Conservation (phyloP, 441 rosid genomes). For the Populus trichocarpa region DNA sequence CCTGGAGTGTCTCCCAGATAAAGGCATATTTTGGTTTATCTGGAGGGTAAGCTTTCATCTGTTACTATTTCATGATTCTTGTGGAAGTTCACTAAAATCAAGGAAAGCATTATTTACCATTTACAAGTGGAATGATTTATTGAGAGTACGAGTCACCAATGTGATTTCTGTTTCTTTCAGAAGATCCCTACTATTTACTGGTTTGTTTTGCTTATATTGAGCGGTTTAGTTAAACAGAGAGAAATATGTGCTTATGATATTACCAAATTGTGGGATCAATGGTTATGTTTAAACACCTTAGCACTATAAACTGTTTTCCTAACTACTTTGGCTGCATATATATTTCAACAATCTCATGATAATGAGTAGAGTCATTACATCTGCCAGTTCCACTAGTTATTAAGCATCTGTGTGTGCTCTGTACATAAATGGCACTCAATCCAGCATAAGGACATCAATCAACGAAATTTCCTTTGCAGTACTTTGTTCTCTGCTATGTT, state of each 20-base stretch:
- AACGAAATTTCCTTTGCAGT: neutral
- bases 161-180: too few relatives aligned
- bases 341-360: neutral
- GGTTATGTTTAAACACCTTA: neutral
- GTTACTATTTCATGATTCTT: neutral
- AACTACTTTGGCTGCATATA: neutral
- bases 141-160: neutral
- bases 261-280: too few relatives aligned
- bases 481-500: neutral
- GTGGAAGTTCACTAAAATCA: neutral
- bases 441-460: neutral
- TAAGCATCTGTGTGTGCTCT: neutral
- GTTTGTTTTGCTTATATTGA: too few relatives aligned
- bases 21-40: conserved; percentile 94
- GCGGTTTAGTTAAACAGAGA: too few relatives aligned
- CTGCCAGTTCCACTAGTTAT: neutral
- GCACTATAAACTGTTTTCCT: neutral
- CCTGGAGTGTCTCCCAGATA: conserved; percentile 81
- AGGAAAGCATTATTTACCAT: neutral
- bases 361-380: neutral
- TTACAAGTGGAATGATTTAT: neutral
- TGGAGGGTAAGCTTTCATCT: conserved; percentile 63
- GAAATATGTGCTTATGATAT: too few relatives aligned
- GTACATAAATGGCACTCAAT: neutral
- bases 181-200: too few relatives aligned